Percentiles rank a stretch among this genome's conserved stretches.
These are phyloP conservation scores for Austroboletus rostrupii DNA, from an alignment of 1,284 basidiomycete genomes.

Conservation along the genomic window DNA sequence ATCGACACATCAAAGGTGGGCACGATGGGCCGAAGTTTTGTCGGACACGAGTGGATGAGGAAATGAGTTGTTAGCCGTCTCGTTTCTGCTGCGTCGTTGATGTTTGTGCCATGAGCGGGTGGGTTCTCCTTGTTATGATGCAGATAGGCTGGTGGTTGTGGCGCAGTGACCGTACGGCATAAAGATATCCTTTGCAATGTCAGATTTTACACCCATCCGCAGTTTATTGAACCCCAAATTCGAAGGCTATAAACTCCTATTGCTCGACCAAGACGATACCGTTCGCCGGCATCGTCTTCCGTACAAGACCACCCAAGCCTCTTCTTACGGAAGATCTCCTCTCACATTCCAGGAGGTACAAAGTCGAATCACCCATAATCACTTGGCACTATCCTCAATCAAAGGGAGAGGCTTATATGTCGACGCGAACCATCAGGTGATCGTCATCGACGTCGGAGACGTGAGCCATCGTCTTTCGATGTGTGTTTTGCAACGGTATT, in stretches of 20 bases:
- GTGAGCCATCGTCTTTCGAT: conserved; percentile 38
- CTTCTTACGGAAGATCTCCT: conserved; percentile 53
- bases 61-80: too few relatives aligned
- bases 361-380: conserved; percentile 82
- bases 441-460: conserved; percentile 54
- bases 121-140: too few relatives aligned
- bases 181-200: conserved; percentile 14
- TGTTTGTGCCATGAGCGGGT: too few relatives aligned
- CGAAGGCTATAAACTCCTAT: conserved; percentile 75
- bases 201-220: conserved; percentile 38
- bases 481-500: conserved; percentile 7
- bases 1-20: too few relatives aligned
- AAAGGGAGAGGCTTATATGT: conserved; percentile 62
- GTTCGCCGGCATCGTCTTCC: conserved; percentile 50
- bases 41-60: too few relatives aligned
- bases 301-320: conserved; percentile 55
- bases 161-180: too few relatives aligned
- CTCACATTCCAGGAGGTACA: conserved; percentile 80
- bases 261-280: conserved; percentile 50
- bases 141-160: too few relatives aligned
- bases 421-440: conserved; percentile 62
- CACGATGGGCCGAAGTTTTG: too few relatives aligned
- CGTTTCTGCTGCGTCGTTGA: too few relatives aligned
- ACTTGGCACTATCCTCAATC: conserved; percentile 54
- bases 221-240: conserved; percentile 76